A percentile compares a stretch with the other conserved stretches of the same genome.
phyloP scores from a whole-genome alignment of 805 yeast species.

The Nadsonia fulvescens region DNA sequence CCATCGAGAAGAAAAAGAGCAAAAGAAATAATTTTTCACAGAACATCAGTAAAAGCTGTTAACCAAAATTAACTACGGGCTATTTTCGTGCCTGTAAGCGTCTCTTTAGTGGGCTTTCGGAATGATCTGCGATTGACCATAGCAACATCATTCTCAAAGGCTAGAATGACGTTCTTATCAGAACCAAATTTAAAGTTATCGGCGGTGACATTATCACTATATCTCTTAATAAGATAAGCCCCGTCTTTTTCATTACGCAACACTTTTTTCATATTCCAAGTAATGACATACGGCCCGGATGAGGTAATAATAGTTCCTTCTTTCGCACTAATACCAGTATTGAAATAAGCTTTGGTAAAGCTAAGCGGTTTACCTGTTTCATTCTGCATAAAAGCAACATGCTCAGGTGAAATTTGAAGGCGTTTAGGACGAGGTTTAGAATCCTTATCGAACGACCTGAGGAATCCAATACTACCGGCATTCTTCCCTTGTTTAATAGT shows the following conservation, averaged over 20 bases:
- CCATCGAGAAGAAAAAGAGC: neutral
- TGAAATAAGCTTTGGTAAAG: slow-evolving; percentile 64
- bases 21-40: neutral
- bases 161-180: slow-evolving; percentile 50
- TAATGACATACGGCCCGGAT: slow-evolving; percentile 64
- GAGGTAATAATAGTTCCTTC: slow-evolving; percentile 63
- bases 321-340: slow-evolving; percentile 43
- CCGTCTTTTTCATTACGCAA: slow-evolving; percentile 31
- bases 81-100: slow-evolving; percentile 17
- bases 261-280: slow-evolving; percentile 57
- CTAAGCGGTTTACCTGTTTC: slow-evolving; percentile 30
- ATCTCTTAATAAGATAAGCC: slow-evolving; percentile 50
- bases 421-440: slow-evolving; percentile 53
- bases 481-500: slow-evolving; percentile 43
- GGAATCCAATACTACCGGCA: slow-evolving; percentile 44
- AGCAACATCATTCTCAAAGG: slow-evolving; percentile 60
- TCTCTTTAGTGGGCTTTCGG: slow-evolving; percentile 34
- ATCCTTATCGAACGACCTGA: slow-evolving; percentile 42
- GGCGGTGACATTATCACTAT: slow-evolving; percentile 43
- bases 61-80: slow-evolving; percentile 1
- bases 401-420: slow-evolving; percentile 52
- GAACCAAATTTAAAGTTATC: slow-evolving; percentile 67
- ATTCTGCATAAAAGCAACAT: slow-evolving; percentile 40
- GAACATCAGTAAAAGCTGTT: neutral
- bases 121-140: slow-evolving; percentile 45